Percentiles rank a stretch among this genome's conserved stretches.
These are phyloP conservation scores for Globisporangium cederbergense DNA, from an alignment of 352 stramenopile species.

Conservation along the genomic window DNA sequence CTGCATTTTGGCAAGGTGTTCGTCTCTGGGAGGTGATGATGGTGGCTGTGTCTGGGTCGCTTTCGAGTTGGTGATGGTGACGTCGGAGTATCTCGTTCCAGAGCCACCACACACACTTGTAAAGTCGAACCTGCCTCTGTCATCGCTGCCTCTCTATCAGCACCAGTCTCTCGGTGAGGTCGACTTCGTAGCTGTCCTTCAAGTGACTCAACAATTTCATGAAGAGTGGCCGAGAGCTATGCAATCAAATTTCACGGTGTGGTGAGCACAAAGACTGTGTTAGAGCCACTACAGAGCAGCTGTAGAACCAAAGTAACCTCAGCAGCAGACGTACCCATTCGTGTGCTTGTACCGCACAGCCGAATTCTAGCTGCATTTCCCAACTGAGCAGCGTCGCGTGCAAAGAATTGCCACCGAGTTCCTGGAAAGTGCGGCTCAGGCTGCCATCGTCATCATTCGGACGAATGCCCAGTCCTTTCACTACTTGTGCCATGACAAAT, in stretches of 20 bases:
- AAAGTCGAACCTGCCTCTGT: not conserved
- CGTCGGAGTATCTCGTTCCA: not conserved
- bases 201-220: not conserved
- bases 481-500: slow-evolving; percentile 9
- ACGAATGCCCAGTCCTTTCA: not conserved
- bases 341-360: slow-evolving; percentile 15
- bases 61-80: not conserved
- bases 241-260: not conserved
- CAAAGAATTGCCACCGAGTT: slow-evolving; percentile 54
- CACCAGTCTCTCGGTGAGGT: not conserved
- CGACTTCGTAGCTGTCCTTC: not conserved
- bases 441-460: not conserved
- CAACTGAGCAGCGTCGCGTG: slow-evolving; percentile 43
- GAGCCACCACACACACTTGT: not conserved
- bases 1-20: not conserved
- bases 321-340: slow-evolving; percentile 20
- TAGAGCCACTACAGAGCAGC: no score
- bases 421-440: slow-evolving; percentile 26
- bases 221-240: not conserved
- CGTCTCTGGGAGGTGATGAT: not conserved
- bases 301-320: no score
- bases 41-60: not conserved
- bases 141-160: not conserved
- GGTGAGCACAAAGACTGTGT: no score
- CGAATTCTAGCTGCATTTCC: slow-evolving; percentile 28